A percentile compares a stretch with the other conserved stretches of the same genome.
phyloP scores from a whole-genome alignment of 2,329 filamentous ascomycete genomes.

The Diaporthe ilicicola region DNA sequence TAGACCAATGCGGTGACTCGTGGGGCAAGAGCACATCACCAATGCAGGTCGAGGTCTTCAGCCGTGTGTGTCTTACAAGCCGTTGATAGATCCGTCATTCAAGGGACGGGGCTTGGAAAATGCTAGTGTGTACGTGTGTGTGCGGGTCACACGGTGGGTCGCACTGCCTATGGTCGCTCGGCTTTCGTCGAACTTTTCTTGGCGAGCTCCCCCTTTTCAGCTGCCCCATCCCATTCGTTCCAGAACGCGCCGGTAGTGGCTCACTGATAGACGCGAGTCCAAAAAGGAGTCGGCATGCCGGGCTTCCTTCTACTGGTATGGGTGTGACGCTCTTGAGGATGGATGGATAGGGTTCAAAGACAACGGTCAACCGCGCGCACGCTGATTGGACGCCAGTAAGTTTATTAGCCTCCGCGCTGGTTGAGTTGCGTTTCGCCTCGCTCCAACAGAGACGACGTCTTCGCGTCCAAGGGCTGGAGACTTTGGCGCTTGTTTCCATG shows the following conservation, averaged over 20 bases:
- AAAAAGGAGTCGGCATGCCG: constrained; percentile 2
- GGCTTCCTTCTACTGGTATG: constrained; percentile 16
- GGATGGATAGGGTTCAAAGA: background rate
- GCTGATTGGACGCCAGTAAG: constrained; percentile 11
- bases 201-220: constrained; percentile 27
- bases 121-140: background rate
- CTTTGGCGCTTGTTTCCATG: background rate
- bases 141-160: background rate
- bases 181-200: constrained; percentile 27
- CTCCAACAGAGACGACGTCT: background rate
- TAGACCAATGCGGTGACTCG: constrained; percentile 22
- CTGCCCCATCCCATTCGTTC: constrained; percentile 26
- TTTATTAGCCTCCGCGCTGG: background rate
- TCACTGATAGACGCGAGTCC: constrained; percentile 13
- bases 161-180: constrained; percentile 26
- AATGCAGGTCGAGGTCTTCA: constrained; percentile 24
- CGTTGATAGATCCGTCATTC: constrained; percentile 16
- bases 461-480: background rate
- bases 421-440: background rate
- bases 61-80: constrained; percentile 17
- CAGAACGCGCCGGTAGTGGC: constrained; percentile 25
- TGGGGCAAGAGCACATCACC: constrained; percentile 22
- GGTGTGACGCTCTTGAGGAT: background rate
- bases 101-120: constrained; percentile 6
- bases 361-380: constrained; percentile 10